Conservation (phyloP, 2,329 filamentous ascomycete species). For the Arthrobotrys megalospora region DNA sequence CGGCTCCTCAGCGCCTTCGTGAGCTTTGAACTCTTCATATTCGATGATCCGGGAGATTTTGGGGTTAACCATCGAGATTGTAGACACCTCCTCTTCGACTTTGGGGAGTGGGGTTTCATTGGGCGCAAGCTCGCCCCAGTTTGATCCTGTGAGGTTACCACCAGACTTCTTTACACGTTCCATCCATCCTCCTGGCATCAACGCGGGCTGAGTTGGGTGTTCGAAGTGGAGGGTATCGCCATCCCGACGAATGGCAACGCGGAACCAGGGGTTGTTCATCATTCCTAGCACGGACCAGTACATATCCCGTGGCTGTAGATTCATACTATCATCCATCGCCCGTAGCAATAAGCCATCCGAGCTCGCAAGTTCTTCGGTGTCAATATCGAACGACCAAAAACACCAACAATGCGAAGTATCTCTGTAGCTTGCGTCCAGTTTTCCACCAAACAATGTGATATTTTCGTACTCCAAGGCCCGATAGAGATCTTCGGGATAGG, state of each 20-base stretch:
- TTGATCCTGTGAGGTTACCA: slow-evolving; percentile 83
- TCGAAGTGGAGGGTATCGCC: slow-evolving; percentile 80
- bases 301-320: slow-evolving; percentile 89
- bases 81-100: slow-evolving; percentile 68
- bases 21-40: slow-evolving; percentile 79
- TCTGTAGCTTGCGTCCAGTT: slow-evolving; percentile 83
- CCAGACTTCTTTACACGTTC: slow-evolving; percentile 87
- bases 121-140: slow-evolving; percentile 82
- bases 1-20: slow-evolving; percentile 76
- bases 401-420: slow-evolving; percentile 92
- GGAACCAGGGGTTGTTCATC: slow-evolving; percentile 98
- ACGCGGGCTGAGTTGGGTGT: slow-evolving; percentile 85
- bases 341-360: slow-evolving; percentile 84
- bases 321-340: slow-evolving; percentile 91
- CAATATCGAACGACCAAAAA: slow-evolving; percentile 84
- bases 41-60: slow-evolving; percentile 76
- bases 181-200: slow-evolving; percentile 91
- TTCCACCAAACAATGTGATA: slow-evolving; percentile 78
- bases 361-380: slow-evolving; percentile 74
- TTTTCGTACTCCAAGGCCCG: slow-evolving; percentile 75
- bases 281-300: slow-evolving; percentile 96
- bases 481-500: slow-evolving; percentile 89
- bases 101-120: slow-evolving; percentile 74
- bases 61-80: slow-evolving; percentile 79
- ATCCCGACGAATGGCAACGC: slow-evolving; percentile 79